Evolutionary conservation across 768 basidiomycete species (phyloP).

Genomic region (Boletales sp.): DNA sequence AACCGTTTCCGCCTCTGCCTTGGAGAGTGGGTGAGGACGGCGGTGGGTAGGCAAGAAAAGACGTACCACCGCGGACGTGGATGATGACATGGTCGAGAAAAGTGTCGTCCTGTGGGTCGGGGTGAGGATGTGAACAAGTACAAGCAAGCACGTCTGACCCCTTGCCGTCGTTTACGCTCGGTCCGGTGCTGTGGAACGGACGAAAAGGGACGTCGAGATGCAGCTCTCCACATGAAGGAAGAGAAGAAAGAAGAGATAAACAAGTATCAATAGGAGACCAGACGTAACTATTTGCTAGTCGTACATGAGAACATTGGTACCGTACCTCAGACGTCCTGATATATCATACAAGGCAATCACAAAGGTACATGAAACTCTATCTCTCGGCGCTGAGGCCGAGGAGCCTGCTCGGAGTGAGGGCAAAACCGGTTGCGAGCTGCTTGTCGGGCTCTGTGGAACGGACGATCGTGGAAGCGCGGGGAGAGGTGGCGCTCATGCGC

Average conservation of each 20-base stretch:
- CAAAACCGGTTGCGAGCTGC: slow-evolving; percentile 2
- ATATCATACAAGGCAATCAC: background rate
- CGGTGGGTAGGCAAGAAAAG: background rate
- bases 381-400: slow-evolving; percentile 19
- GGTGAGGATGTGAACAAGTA: background rate
- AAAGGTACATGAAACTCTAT: background rate
- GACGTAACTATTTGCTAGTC: too few species aligned
- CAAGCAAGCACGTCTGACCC: slow-evolving; percentile 37
- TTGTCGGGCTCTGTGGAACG: too few species aligned
- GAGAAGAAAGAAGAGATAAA: background rate
- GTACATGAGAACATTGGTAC: too few species aligned
- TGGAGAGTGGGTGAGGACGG: slow-evolving; percentile 1
- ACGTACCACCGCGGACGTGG: slow-evolving; percentile 71
- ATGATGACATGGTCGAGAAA: slow-evolving; percentile 83
- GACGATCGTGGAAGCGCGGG: slow-evolving; percentile 3
- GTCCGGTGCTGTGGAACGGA: slow-evolving; percentile 48
- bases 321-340: background rate
- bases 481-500: slow-evolving; percentile 46
- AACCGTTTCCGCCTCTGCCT: slow-evolving; percentile 89
- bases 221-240: slow-evolving; percentile 10
- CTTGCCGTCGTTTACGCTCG: slow-evolving; percentile 75
- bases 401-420: slow-evolving; percentile 26
- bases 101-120: slow-evolving; percentile 53
- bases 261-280: slow-evolving; percentile 5
- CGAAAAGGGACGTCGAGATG: background rate